phyloP scores from a whole-genome alignment of 305 asterid species.

The Rubia peregrina region DNA sequence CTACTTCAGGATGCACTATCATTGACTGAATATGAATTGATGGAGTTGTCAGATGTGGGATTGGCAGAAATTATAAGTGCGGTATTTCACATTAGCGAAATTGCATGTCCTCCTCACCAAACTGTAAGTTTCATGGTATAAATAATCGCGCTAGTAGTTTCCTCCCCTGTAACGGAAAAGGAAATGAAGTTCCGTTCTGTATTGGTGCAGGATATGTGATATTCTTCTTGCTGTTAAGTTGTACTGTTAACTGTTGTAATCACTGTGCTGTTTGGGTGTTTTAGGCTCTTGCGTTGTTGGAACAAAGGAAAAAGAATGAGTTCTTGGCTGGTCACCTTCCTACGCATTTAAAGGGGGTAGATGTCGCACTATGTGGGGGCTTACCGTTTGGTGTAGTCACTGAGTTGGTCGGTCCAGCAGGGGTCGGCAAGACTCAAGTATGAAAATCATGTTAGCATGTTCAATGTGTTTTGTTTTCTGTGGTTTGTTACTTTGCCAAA shows the following conservation, averaged over 20 bases:
- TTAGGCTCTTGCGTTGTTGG: conserved; percentile 63
- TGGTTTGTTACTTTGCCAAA: background rate
- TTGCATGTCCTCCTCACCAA: conserved; percentile 65
- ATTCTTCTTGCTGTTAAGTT: background rate
- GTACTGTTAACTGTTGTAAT: background rate
- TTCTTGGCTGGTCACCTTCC: conserved; percentile 75
- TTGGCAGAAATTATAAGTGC: conserved; percentile 55
- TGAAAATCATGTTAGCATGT: background rate
- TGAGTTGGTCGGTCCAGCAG: conserved; percentile 92
- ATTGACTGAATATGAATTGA: conserved; percentile 67
- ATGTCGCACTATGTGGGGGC: conserved; percentile 75
- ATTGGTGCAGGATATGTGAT: background rate
- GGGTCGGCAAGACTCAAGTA: conserved; percentile 91
- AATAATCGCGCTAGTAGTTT: background rate
- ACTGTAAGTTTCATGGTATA: conserved; percentile 34
- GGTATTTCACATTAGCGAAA: conserved; percentile 59
- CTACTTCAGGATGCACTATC: conserved; percentile 60
- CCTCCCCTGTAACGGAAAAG: background rate
- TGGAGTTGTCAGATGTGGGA: conserved; percentile 77
- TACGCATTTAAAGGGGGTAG: conserved; percentile 66
- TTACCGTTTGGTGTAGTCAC: conserved; percentile 84
- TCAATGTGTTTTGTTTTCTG: background rate
- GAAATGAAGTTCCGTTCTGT: background rate
- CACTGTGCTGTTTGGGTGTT: conserved; percentile 13
- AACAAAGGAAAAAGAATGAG: conserved; percentile 50